phyloP scores from a whole-genome alignment of 176 grass and related monocot genomes.

The Dendrocalamus sinicus region DNA sequence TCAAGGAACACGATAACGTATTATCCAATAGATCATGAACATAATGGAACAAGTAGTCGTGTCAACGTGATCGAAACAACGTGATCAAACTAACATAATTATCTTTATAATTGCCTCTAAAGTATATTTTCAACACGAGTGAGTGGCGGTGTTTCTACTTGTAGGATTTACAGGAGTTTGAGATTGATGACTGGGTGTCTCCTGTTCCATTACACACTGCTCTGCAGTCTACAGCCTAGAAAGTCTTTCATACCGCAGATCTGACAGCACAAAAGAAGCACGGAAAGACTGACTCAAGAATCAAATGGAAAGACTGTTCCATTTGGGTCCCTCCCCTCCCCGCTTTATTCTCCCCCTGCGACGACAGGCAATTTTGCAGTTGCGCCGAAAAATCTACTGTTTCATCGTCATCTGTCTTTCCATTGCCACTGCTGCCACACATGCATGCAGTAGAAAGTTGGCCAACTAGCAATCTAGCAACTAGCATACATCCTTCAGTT shows the following conservation, averaged over 20 bases:
- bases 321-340: background rate
- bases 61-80: too few relatives aligned
- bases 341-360: too few relatives aligned
- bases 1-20: too few relatives aligned
- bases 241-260: background rate
- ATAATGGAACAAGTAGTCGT: too few relatives aligned
- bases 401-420: background rate
- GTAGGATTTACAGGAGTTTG: background rate
- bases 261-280: constrained; percentile 23
- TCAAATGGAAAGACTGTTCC: background rate
- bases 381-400: background rate
- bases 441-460: too few relatives aligned
- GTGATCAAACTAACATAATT: too few relatives aligned
- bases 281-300: background rate
- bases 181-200: background rate
- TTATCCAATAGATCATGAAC: too few relatives aligned
- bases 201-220: background rate
- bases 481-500: background rate
- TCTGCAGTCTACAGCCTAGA: background rate
- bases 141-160: background rate
- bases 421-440: too few relatives aligned
- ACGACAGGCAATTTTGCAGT: too few relatives aligned
- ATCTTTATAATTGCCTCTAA: too few relatives aligned
- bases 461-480: background rate
- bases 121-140: background rate